A percentile compares a stretch with the other conserved stretches of the same genome.
phyloP scores from a whole-genome alignment of 805 yeast genomes.

The Metschnikowia vanudenii region DNA sequence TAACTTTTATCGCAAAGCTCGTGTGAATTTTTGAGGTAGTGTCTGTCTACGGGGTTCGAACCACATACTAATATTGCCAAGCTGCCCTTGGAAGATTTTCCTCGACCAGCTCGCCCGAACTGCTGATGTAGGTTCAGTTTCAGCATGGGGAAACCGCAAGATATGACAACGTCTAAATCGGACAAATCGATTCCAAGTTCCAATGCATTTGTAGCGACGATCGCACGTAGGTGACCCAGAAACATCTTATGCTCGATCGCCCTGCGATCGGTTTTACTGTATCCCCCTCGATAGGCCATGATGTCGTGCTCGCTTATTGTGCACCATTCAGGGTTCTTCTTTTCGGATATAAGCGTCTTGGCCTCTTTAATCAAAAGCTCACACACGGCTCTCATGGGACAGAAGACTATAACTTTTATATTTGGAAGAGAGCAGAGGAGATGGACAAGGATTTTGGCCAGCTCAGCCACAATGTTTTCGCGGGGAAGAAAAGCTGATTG shows the following conservation, averaged over 20 bases:
- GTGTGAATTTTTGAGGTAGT: constrained; percentile 69
- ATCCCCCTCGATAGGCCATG: constrained; percentile 95
- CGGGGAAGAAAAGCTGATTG: constrained; percentile 37
- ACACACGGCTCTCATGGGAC: constrained; percentile 81
- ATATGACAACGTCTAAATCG: constrained; percentile 82
- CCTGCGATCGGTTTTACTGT: constrained; percentile 81
- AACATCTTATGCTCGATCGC: constrained; percentile 89
- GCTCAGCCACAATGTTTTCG: constrained; percentile 68
- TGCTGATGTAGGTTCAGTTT: constrained; percentile 90
- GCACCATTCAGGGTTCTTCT: constrained; percentile 35
- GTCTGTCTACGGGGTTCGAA: constrained; percentile 81
- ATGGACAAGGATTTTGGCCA: constrained; percentile 70
- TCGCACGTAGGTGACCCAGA: constrained; percentile 77
- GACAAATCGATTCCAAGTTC: constrained; percentile 97
- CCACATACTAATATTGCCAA: constrained; percentile 83
- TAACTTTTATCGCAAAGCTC: constrained; percentile 47
- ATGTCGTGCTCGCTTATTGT: constrained; percentile 54
- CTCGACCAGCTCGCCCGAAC: constrained; percentile 95
- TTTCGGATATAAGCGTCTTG: constrained; percentile 46
- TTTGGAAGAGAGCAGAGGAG: constrained; percentile 53
- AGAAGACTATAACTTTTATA: constrained; percentile 84
- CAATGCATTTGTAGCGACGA: constrained; percentile 91
- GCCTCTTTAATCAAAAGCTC: constrained; percentile 87
- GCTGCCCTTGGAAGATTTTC: constrained; percentile 66
- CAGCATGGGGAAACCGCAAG: constrained; percentile 91